phyloP scores from a whole-genome alignment of 768 basidiomycete genomes.

The Hemileccinum rubropunctum region DNA sequence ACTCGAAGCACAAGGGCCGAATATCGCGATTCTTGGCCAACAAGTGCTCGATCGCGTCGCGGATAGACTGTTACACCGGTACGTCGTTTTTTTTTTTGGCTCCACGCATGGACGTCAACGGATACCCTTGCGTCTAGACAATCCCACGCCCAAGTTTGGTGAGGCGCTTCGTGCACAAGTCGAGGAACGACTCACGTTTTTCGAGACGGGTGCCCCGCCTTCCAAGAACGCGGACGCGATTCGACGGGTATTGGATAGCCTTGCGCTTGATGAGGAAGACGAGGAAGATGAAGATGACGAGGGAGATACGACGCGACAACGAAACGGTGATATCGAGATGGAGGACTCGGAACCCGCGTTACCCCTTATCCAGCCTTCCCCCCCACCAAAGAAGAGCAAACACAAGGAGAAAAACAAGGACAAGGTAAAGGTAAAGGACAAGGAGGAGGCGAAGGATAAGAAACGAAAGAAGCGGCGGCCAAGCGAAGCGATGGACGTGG shows the following conservation, averaged over 20 bases:
- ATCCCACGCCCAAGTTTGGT: conserved; percentile 89
- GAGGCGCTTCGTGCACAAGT: conserved; percentile 93
- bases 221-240: conserved; percentile 93
- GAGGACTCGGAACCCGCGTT: conserved; percentile 44
- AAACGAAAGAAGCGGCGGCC: conserved; percentile 60
- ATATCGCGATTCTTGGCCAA: conserved; percentile 99
- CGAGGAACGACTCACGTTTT: conserved; percentile 92
- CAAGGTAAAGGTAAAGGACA: conserved; percentile 6
- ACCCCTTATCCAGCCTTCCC: conserved; percentile 55
- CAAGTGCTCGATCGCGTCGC: conserved; percentile 95
- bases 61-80: conserved; percentile 95
- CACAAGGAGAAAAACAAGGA: conserved; percentile 17
- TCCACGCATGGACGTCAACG: background rate
- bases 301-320: conserved; percentile 8
- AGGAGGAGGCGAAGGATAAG: conserved; percentile 39
- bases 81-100: conserved; percentile 15
- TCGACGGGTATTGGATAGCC: conserved; percentile 77
- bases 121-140: conserved; percentile 43
- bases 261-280: conserved; percentile 60
- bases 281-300: conserved; percentile 54
- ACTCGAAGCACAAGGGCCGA: conserved; percentile 91
- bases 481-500: conserved; percentile 64
- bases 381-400: conserved; percentile 64
- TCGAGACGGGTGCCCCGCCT: conserved; percentile 87
- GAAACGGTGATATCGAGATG: conserved; percentile 41